Evolutionary conservation across 192 early-diverging fungal species (phyloP).

Genomic region (Backusella westeae): DNA sequence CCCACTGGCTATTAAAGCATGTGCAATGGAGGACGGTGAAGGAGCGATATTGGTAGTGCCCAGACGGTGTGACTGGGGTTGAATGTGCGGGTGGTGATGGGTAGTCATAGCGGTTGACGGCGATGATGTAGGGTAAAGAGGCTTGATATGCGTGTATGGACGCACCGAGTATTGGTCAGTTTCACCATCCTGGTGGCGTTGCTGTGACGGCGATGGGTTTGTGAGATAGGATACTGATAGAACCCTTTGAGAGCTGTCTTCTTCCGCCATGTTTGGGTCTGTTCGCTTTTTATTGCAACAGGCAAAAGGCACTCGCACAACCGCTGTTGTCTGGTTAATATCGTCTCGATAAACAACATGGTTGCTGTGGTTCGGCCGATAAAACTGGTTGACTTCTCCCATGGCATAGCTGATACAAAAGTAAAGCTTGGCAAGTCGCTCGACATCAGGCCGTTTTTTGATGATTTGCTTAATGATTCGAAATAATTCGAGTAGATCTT

Average conservation of each 20-base stretch:
- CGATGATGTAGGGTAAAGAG: slow-evolving; percentile 8
- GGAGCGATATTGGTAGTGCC: neutral
- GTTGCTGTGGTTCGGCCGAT: slow-evolving; percentile 18
- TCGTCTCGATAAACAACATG: slow-evolving; percentile 22
- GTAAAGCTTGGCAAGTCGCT: slow-evolving; percentile 27
- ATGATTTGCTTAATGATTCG: slow-evolving; percentile 31
- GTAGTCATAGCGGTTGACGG: neutral
- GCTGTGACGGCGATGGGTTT: neutral
- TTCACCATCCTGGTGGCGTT: neutral
- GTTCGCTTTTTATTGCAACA: neutral
- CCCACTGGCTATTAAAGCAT: neutral
- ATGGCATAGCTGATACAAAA: slow-evolving; percentile 33
- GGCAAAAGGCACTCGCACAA: neutral
- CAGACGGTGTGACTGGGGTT: neutral
- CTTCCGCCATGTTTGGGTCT: neutral
- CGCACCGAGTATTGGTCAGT: slow-evolving; percentile 8
- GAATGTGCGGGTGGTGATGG: neutral
- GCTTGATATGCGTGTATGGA: slow-evolving; percentile 7
- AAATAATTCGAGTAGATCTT: slow-evolving; percentile 34
- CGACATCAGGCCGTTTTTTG: slow-evolving; percentile 24
- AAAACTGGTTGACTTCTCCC: slow-evolving; percentile 25
- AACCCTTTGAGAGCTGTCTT: neutral
- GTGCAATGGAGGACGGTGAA: neutral
- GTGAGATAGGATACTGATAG: neutral
- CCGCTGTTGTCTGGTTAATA: neutral